Conservation (phyloP, 352 stramenopile genomes). For the Phytophthora megakarya region DNA sequence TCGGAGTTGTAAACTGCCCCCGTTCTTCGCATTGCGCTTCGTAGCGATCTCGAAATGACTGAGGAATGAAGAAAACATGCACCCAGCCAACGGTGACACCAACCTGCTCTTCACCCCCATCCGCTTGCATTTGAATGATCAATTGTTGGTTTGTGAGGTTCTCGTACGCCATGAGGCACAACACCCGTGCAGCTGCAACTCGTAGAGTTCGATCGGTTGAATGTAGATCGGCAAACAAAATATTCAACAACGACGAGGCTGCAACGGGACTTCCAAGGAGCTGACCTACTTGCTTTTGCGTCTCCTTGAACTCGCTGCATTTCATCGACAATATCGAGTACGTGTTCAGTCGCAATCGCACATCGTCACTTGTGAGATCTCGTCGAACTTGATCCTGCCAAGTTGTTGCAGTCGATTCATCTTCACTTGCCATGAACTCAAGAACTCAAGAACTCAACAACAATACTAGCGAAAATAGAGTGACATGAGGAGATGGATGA, state of each 20-base stretch:
- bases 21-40: conserved; percentile 22
- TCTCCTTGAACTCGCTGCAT: conserved; percentile 46
- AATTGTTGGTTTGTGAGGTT: conserved; percentile 41
- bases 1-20: conserved; percentile 7
- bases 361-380: conserved; percentile 34
- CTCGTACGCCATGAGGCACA: conserved; percentile 62
- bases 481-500: background rate
- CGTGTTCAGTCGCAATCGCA: conserved; percentile 36
- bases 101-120: conserved; percentile 16
- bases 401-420: background rate
- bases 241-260: conserved; percentile 11
- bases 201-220: conserved; percentile 49
- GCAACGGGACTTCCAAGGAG: conserved; percentile 37
- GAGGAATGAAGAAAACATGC: conserved; percentile 53
- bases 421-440: conserved; percentile 8
- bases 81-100: conserved; percentile 60
- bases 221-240: conserved; percentile 40
- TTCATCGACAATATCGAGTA: conserved; percentile 38
- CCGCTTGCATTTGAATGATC: conserved; percentile 16
- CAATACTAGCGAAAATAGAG: conserved; percentile 22
- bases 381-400: conserved; percentile 26
- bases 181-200: conserved; percentile 45
- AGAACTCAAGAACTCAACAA: background rate
- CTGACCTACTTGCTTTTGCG: conserved; percentile 46
- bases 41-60: conserved; percentile 35